These are phyloP conservation scores for Phanerochaete carnosa DNA, from an alignment of 768 basidiomycete species.

Conservation along the genomic window DNA sequence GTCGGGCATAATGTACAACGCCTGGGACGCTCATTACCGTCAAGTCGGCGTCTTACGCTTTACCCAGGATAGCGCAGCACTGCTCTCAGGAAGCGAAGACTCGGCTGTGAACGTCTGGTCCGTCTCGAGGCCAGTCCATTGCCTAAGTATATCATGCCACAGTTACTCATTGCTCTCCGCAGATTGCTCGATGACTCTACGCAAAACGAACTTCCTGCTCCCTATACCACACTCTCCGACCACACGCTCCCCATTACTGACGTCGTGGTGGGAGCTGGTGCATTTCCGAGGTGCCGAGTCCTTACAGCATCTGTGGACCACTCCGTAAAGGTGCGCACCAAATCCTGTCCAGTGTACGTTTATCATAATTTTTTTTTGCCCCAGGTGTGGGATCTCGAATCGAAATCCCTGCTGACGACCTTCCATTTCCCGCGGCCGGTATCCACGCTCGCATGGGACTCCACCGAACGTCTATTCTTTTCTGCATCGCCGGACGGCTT, in stretches of 20 bases:
- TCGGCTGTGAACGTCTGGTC: conserved; percentile 89
- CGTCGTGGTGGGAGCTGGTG: conserved; percentile 74
- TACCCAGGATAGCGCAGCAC: conserved; percentile 72
- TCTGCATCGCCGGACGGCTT: conserved; percentile 75
- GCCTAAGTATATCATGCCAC: not conserved
- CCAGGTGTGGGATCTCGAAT: conserved; percentile 80
- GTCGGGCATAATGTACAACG: conserved; percentile 89
- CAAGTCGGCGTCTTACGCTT: conserved; percentile 80
- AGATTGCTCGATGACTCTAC: conserved; percentile 75
- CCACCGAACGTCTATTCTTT: conserved; percentile 87
- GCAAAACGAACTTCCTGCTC: conserved; percentile 73
- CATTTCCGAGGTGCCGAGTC: conserved; percentile 72
- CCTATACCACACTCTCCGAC: conserved; percentile 80
- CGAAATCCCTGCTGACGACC: conserved; percentile 74
- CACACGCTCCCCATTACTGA: conserved; percentile 91
- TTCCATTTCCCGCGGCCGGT: conserved; percentile 85
- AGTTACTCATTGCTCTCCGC: not conserved
- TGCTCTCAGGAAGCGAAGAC: conserved; percentile 89
- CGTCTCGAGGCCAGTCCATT: conserved; percentile 61
- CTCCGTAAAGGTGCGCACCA: conserved; percentile 73
- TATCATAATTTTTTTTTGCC: conserved; percentile 7
- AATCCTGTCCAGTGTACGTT: not conserved
- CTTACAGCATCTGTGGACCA: conserved; percentile 86
- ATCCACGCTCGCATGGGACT: conserved; percentile 68
- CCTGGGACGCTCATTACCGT: conserved; percentile 97